Conservation (phyloP, 495 filamentous ascomycete species). For the Evernia prunastri region DNA sequence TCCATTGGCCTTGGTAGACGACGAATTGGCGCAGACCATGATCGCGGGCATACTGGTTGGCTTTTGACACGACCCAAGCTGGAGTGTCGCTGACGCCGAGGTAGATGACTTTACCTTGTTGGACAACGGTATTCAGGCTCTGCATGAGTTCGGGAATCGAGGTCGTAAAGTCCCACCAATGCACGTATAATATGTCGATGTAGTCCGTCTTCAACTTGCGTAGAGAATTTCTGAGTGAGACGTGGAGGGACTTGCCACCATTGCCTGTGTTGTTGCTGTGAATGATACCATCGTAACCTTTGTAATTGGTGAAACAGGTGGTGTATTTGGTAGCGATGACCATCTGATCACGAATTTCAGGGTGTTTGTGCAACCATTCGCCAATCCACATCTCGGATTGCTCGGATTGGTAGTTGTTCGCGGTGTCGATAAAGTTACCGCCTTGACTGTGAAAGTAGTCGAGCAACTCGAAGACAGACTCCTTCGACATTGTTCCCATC, state of each 20-base stretch:
- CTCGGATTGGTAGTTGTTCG: slow-evolving; percentile 63
- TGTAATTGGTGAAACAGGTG: slow-evolving; percentile 32
- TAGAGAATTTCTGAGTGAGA: slow-evolving; percentile 48
- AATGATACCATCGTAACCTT: slow-evolving; percentile 38
- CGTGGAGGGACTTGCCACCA: slow-evolving; percentile 50
- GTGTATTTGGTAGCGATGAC: slow-evolving; percentile 72
- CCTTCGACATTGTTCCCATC: slow-evolving; percentile 56
- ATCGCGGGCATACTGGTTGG: slow-evolving; percentile 60
- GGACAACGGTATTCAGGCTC: slow-evolving; percentile 53
- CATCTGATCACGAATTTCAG: slow-evolving; percentile 49
- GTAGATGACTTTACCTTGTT: slow-evolving; percentile 60
- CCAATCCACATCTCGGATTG: slow-evolving; percentile 68
- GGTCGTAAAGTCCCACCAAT: slow-evolving; percentile 56
- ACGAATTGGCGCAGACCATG: slow-evolving; percentile 58
- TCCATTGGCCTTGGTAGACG: slow-evolving; percentile 64
- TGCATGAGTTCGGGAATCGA: slow-evolving; percentile 67
- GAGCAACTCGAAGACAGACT: slow-evolving; percentile 56
- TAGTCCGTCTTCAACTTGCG: slow-evolving; percentile 58
- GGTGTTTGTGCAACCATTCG: slow-evolving; percentile 60
- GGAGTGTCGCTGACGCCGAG: slow-evolving; percentile 63
- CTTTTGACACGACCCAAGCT: slow-evolving; percentile 63
- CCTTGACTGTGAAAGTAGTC: slow-evolving; percentile 60
- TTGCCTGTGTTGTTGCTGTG: slow-evolving; percentile 56
- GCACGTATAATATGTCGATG: slow-evolving; percentile 49
- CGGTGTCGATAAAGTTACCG: slow-evolving; percentile 75